Evolutionary conservation across 257 asterid species (phyloP).

Genomic region (Ilex asprella): DNA sequence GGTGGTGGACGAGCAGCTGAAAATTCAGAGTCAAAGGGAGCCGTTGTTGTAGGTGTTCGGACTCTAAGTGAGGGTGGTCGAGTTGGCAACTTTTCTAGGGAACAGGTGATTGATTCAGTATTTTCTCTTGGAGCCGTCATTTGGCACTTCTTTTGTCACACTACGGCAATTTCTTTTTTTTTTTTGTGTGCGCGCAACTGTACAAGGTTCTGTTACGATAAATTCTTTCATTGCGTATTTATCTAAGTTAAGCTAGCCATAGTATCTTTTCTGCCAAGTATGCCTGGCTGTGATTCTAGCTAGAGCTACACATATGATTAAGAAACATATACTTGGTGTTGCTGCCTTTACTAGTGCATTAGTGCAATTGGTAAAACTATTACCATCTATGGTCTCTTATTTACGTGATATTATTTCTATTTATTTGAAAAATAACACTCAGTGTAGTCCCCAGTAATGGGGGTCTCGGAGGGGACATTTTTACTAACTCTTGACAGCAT

Average conservation of each 20-base stretch:
- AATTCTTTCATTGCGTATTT: too few species aligned
- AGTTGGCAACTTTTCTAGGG: slow-evolving; percentile 89
- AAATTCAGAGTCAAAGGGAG: slow-evolving; percentile 69
- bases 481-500: neutral
- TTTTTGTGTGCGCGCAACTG: neutral
- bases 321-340: too few species aligned
- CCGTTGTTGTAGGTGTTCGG: slow-evolving; percentile 96
- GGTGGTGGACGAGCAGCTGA: slow-evolving; percentile 99
- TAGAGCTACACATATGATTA: too few species aligned
- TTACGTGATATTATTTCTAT: neutral
- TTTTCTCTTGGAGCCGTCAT: slow-evolving; percentile 3
- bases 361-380: neutral
- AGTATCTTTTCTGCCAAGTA: too few species aligned
- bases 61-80: slow-evolving; percentile 99
- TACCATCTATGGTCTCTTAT: neutral
- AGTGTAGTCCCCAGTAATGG: too few species aligned
- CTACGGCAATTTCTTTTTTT: neutral
- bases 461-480: too few species aligned
- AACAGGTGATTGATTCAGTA: slow-evolving; percentile 58
- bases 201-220: too few species aligned
- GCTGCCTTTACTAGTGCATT: too few species aligned
- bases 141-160: slow-evolving; percentile 5
- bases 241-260: too few species aligned
- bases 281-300: too few species aligned
- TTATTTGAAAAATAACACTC: neutral